phyloP scores from a whole-genome alignment of 2,329 filamentous ascomycete genomes.

The Pseudopyricularia cyperi region DNA sequence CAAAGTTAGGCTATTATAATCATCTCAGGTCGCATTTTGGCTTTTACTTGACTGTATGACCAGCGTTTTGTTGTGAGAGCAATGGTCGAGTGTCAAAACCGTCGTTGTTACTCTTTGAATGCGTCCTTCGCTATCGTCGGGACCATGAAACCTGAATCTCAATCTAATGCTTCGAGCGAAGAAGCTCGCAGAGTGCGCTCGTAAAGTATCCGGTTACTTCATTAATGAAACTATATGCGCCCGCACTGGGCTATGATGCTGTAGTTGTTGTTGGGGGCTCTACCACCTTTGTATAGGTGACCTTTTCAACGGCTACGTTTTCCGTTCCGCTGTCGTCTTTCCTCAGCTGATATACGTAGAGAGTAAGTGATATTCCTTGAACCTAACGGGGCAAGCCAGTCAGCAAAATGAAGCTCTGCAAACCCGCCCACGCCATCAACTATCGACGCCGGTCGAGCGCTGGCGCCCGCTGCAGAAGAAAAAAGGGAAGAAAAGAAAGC shows the following conservation, averaged over 20 bases:
- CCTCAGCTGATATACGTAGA: slow-evolving; percentile 85
- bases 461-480: not conserved
- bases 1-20: too few relatives aligned
- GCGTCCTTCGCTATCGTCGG: too few relatives aligned
- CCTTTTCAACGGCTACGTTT: slow-evolving; percentile 74
- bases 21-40: too few relatives aligned
- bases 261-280: slow-evolving; percentile 32
- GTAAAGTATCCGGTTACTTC: not conserved
- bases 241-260: slow-evolving; percentile 25
- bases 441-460: too few relatives aligned
- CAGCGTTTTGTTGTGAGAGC: too few relatives aligned
- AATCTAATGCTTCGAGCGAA: not conserved
- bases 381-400: slow-evolving; percentile 43
- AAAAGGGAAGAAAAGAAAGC: slow-evolving; percentile 25
- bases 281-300: slow-evolving; percentile 70
- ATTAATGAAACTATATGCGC: not conserved
- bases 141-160: too few relatives aligned
- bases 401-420: not conserved
- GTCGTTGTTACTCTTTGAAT: too few relatives aligned
- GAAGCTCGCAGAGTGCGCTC: not conserved
- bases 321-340: slow-evolving; percentile 66
- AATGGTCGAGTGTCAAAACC: too few relatives aligned
- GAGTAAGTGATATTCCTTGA: slow-evolving; percentile 86
- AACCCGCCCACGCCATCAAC: not conserved
- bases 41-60: too few relatives aligned